These are phyloP conservation scores for Erodium trifolium DNA, from an alignment of 441 rosid genomes.

Conservation along the genomic window DNA sequence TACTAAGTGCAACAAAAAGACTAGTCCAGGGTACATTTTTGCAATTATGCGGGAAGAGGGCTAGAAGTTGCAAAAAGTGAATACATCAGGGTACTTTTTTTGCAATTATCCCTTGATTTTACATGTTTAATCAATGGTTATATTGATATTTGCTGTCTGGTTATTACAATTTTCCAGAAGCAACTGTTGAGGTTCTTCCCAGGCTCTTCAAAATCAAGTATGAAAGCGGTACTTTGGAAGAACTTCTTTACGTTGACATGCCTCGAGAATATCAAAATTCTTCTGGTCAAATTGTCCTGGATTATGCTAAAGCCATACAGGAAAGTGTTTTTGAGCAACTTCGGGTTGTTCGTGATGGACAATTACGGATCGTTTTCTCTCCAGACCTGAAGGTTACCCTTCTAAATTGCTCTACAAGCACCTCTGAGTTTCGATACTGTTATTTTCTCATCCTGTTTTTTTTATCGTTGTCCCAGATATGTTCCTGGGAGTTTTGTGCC, in stretches of 20 bases:
- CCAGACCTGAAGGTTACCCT: constrained; percentile 80
- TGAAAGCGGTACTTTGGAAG: constrained; percentile 95
- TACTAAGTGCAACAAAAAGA: too few relatives aligned
- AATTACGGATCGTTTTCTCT: constrained; percentile 85
- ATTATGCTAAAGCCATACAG: constrained; percentile 94
- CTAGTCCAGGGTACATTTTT: too few relatives aligned
- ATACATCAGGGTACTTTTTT: too few relatives aligned
- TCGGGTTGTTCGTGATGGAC: constrained; percentile 98
- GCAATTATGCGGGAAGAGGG: too few relatives aligned
- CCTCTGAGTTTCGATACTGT: constrained; percentile 9
- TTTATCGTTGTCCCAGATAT: constrained; percentile 52
- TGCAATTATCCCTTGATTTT: neutral
- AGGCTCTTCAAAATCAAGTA: constrained; percentile 96
- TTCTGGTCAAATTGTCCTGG: constrained; percentile 89
- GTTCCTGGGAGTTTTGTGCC: constrained; percentile 99
- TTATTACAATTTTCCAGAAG: constrained; percentile 45
- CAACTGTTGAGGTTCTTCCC: constrained; percentile 94
- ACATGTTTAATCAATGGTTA: neutral
- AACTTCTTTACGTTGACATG: constrained; percentile 94
- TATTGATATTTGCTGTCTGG: constrained; percentile 16
- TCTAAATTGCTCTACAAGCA: constrained; percentile 5
- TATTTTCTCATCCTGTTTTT: constrained; percentile 28
- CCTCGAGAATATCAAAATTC: constrained; percentile 87
- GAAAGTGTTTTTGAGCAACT: constrained; percentile 98
- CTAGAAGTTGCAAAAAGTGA: too few relatives aligned